Evolutionary conservation across 208 protist genomes (phyloP).

Genomic region (Lotmaria passim): DNA sequence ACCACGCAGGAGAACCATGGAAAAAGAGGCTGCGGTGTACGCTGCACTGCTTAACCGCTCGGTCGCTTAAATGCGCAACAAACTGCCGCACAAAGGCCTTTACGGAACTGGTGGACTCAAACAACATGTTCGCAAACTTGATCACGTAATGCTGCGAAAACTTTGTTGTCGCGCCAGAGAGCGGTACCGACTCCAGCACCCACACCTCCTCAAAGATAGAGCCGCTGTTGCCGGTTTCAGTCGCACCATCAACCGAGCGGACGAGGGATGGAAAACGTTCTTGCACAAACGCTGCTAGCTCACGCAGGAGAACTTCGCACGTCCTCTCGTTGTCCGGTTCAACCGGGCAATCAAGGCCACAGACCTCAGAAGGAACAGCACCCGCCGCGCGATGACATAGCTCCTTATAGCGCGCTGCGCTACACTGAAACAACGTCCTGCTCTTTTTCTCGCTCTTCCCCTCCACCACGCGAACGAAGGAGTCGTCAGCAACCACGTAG

Average conservation of each 20-base stretch:
- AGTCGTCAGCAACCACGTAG: slow-evolving; percentile 19
- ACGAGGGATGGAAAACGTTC: slow-evolving; percentile 36
- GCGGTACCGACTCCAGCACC: slow-evolving; percentile 52
- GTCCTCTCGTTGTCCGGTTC: slow-evolving; percentile 50
- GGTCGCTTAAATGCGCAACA: slow-evolving; percentile 52
- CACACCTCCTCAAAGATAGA: slow-evolving; percentile 43
- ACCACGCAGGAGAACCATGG: slow-evolving; percentile 47
- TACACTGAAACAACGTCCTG: slow-evolving; percentile 20
- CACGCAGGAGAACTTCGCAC: slow-evolving; percentile 40
- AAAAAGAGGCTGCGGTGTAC: slow-evolving; percentile 78
- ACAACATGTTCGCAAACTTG: slow-evolving; percentile 53
- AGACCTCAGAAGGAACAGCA: slow-evolving; percentile 31
- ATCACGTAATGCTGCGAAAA: slow-evolving; percentile 89
- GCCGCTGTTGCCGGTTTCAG: not conserved
- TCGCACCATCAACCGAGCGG: not conserved
- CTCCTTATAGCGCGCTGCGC: slow-evolving; percentile 16
- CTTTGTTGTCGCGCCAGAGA: slow-evolving; percentile 39
- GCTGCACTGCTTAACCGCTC: slow-evolving; percentile 8
- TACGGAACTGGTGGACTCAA: slow-evolving; percentile 50
- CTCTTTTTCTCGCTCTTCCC: not conserved
- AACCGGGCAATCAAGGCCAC: slow-evolving; percentile 54
- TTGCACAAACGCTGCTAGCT: slow-evolving; percentile 53
- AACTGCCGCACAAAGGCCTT: slow-evolving; percentile 70
- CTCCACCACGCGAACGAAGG: slow-evolving; percentile 21
- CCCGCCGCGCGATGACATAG: slow-evolving; percentile 12